Base-by-base conservation (phyloP, 2,329 filamentous ascomycete species). In the Talaromyces funiculosus region DNA sequence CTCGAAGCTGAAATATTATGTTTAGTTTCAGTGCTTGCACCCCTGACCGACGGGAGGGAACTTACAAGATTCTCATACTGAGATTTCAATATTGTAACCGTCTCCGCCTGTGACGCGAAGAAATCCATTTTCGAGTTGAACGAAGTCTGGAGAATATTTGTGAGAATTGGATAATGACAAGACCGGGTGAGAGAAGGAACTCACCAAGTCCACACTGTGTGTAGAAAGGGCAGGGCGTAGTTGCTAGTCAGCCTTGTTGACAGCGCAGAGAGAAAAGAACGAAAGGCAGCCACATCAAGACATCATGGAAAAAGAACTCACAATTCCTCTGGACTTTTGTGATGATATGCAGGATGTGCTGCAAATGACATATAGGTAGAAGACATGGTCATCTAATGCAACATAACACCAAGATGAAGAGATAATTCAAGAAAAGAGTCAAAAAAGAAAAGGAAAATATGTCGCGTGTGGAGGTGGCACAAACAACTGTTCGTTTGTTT, bases 51-150 rank as follows among this genome's bases (percentile, higher is more conserved):
- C 24, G 33, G 9, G 33, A 59, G 67, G 64, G 60, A 51, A 6
- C 80, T 72, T 65, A 86, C 78, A 62, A 91, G 77, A 53, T 72
- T 72, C 54, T 86, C 81, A 73, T 90, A 84, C 68, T 91, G 86
- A 54, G 74, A 71, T 67, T 80, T 84, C 38, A 82, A 76, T 59
- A 90, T 82, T 60, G 78, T 82, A 51, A 89, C 77, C 63, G 75
- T 76, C 24, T 73, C 69, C 40, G 73, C 9, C 29, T 22, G 31
- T 8, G 29, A 43, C 16, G 24, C 20, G 20, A 40, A 40, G 20
- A 40, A 29, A 33, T 51, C 47, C 47, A 51, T 51, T 22, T n/a
- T 35, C 26, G 47, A 51, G 18, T 51, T 33, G 4, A 22, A 20
- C 29, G 47, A 16, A 51, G 10, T 10, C 47, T 51, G 47, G 3